These are phyloP conservation scores for Emmonsiellopsis sp. DNA, from an alignment of 2,329 filamentous ascomycete species.

Conservation along the genomic window DNA sequence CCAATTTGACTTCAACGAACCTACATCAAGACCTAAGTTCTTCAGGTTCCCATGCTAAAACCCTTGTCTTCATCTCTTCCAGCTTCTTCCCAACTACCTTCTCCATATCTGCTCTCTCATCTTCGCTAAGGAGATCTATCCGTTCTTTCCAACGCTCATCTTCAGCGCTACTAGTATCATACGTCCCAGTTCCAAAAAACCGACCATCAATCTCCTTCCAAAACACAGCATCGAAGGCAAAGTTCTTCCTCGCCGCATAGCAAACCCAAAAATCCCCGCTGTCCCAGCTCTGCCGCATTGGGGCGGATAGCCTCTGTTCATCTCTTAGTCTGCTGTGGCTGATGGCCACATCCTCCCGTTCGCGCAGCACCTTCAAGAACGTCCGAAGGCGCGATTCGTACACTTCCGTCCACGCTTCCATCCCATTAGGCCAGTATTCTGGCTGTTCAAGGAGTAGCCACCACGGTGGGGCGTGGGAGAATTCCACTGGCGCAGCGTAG, in stretches of 20 bases:
- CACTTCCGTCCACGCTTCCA: slow-evolving; percentile 9
- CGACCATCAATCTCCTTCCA: slow-evolving; percentile 17
- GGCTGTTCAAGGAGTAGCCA: slow-evolving; percentile 28
- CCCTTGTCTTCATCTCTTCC: background rate
- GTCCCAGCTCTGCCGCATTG: slow-evolving; percentile 14
- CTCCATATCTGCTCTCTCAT: slow-evolving; percentile 13
- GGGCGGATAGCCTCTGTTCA: slow-evolving; percentile 7
- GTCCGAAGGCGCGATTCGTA: slow-evolving; percentile 9
- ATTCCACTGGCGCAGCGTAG: slow-evolving; percentile 33
- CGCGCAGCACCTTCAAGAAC: slow-evolving; percentile 11
- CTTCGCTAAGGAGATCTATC: slow-evolving; percentile 11
- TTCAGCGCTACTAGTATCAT: background rate
- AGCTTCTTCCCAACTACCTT: slow-evolving; percentile 13
- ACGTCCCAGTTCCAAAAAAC: slow-evolving; percentile 14
- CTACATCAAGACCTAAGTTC: too few relatives aligned
- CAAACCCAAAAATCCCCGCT: background rate
- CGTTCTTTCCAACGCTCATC: slow-evolving; percentile 4
- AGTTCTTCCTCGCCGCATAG: slow-evolving; percentile 6
- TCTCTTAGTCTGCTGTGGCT: slow-evolving; percentile 3
- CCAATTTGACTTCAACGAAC: too few relatives aligned
- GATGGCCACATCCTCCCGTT: slow-evolving; percentile 10
- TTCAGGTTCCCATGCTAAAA: too few relatives aligned
- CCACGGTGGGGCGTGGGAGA: slow-evolving; percentile 30
- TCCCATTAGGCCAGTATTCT: slow-evolving; percentile 12
- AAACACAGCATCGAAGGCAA: slow-evolving; percentile 18